Evolutionary conservation across 2,329 filamentous ascomycete genomes (phyloP).

Genomic region (Cercospora nicotianae): DNA sequence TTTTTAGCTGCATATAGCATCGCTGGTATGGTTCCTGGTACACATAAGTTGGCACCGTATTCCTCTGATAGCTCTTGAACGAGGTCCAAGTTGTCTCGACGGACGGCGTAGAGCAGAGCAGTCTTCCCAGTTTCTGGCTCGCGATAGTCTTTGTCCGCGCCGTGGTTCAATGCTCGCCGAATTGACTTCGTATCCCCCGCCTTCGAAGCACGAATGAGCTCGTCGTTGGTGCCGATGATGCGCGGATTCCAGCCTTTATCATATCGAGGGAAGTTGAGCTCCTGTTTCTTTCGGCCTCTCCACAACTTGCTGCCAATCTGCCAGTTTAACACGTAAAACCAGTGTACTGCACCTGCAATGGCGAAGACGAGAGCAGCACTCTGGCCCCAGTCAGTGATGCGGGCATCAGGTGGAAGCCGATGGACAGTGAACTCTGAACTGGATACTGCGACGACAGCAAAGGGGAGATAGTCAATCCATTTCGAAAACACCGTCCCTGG

Average conservation of each 20-base stretch:
- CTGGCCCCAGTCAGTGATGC: not conserved
- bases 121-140: not conserved
- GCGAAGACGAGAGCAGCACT: not conserved
- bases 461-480: not conserved
- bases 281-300: not conserved
- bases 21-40: no score
- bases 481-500: not conserved
- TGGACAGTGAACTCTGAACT: not conserved
- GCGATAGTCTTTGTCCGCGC: not conserved
- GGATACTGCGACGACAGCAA: not conserved
- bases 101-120: not conserved
- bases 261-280: not conserved
- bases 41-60: no score
- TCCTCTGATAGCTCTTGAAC: no score
- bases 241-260: not conserved
- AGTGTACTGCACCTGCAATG: not conserved
- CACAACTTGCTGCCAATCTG: not conserved
- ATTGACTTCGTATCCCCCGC: not conserved
- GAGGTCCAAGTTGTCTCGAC: no score
- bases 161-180: not conserved
- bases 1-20: no score
- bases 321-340: not conserved
- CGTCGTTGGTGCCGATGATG: not conserved
- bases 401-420: not conserved
- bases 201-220: not conserved